These are phyloP conservation scores for Corylus heterophylla DNA, from an alignment of 306 rosid species.

Conservation along the genomic window DNA sequence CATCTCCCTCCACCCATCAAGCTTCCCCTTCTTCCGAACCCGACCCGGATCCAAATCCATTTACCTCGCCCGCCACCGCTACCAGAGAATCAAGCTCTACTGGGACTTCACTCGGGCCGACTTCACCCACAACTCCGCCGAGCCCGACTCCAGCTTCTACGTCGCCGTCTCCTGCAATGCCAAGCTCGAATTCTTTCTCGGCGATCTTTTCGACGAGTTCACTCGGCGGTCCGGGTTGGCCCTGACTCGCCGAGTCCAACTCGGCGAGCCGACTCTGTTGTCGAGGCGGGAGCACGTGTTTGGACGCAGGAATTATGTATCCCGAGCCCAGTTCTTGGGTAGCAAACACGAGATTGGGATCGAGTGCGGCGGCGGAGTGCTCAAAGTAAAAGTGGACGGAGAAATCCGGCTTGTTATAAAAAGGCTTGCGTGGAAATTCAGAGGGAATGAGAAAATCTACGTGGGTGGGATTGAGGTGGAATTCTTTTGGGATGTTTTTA, in stretches of 20 bases:
- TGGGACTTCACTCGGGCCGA: slow-evolving; percentile 70
- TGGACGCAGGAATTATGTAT: slow-evolving; percentile 50
- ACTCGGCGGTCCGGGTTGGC: slow-evolving; percentile 31
- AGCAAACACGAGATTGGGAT: slow-evolving; percentile 64
- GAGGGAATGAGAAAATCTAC: slow-evolving; percentile 78
- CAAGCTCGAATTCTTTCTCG: slow-evolving; percentile 56
- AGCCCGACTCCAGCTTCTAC: slow-evolving; percentile 69
- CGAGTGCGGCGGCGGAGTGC: slow-evolving; percentile 56
- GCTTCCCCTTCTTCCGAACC: slow-evolving; percentile 56
- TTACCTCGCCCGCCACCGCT: slow-evolving; percentile 32
- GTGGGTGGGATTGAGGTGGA: slow-evolving; percentile 65
- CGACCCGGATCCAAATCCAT: slow-evolving; percentile 62
- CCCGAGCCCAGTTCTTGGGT: slow-evolving; percentile 63
- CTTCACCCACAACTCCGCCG: slow-evolving; percentile 49
- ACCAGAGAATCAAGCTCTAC: slow-evolving; percentile 50
- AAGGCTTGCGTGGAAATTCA: slow-evolving; percentile 80
- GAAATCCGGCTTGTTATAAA: slow-evolving; percentile 49
- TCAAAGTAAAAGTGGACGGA: slow-evolving; percentile 66
- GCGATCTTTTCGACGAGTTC: slow-evolving; percentile 52
- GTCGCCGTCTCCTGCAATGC: slow-evolving; percentile 49
- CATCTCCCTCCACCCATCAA: slow-evolving; percentile 58
- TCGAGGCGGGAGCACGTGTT: slow-evolving; percentile 78
- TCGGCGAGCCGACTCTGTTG: slow-evolving; percentile 36
- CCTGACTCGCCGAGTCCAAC: neutral
- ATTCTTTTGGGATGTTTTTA: slow-evolving; percentile 80